Base-by-base conservation (phyloP, 345 rosid genomes). In the Sonneratia alba region DNA sequence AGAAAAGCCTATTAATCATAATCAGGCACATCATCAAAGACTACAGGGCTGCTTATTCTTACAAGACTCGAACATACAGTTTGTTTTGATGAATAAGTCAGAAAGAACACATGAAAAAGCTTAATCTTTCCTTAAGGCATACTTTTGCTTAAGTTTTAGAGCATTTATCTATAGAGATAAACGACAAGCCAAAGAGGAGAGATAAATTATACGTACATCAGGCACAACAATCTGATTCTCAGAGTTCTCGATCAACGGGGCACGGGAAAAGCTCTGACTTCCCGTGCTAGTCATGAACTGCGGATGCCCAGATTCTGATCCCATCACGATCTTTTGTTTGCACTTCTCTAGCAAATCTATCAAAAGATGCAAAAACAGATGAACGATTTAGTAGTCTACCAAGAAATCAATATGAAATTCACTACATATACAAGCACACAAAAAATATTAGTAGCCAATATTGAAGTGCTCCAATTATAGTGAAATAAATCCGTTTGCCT, bases 241-340 rank as follows among this genome's bases (percentile, higher is more conserved):
- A 4, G 83, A 61, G 79, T 79, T 76, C 2, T 85, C 83, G 71
- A 89, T 88, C 69, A 94, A 79, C 0, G 98, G 98, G 22, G 88
- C 78, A 76, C 81, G 81, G 32, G 95, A 85, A 72, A 76, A 88
- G 76, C 89, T 84, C 79, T 79, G 76, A 45, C 77, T 86, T 36
- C 93, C 96, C 18, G 83, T 75, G 73, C 94, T 81, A 7, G 87
- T 76, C 19, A 93, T 89, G 87, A 93, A 93, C 82, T 93, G 98
- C 3, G 97, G 86, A 53, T 73, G 88, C 77, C 49, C 84, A 7
- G 88, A 73, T 21, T 75, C 57, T n/a, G 86, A 40, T 49, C 80
- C 76, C 77, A 83, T 85, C 86, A 83, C 13, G 1, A 13, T 62
- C 81, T 19, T 10, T 19, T 70, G 16, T 45, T 18, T 16, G 16